Percentiles rank a stretch among this genome's conserved stretches.
Conservation (phyloP, 208 protist species). For the Trichomonas vaginalis region DNA sequence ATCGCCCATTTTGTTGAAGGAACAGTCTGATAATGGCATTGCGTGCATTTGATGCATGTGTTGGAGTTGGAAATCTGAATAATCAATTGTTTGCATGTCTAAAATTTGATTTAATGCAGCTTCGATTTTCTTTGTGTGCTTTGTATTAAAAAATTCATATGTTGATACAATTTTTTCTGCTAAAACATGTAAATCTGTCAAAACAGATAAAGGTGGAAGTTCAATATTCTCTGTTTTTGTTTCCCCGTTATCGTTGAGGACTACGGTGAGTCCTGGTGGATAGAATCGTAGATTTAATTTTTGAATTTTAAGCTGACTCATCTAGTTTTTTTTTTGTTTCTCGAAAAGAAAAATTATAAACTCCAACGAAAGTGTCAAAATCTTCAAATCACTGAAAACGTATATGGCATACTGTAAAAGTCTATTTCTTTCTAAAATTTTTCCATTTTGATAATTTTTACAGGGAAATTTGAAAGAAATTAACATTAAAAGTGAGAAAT, state of each 20-base stretch:
- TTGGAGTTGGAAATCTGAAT: neutral
- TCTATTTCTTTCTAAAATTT: too few relatives aligned
- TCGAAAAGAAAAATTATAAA: too few relatives aligned
- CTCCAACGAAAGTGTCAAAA: too few relatives aligned
- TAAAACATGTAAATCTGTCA: neutral
- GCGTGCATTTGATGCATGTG: neutral
- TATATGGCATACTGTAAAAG: too few relatives aligned
- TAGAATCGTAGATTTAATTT: neutral
- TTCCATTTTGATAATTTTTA: too few relatives aligned
- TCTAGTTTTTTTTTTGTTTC: too few relatives aligned
- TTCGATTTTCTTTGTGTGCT: neutral
- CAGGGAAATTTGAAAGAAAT: too few relatives aligned
- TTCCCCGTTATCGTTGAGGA: neutral
- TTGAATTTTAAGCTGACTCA: neutral
- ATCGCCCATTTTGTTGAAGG: slow-evolving; percentile 36
- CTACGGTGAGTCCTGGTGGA: neutral
- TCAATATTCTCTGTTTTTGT: neutral
- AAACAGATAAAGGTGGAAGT: neutral
- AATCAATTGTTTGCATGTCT: neutral
- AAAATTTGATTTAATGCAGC: neutral
- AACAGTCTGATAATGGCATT: neutral
- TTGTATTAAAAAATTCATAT: neutral
- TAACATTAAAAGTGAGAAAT: too few relatives aligned
- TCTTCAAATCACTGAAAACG: too few relatives aligned
- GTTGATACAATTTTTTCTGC: neutral